phyloP scores from a whole-genome alignment of 2,329 filamentous ascomycete species.

The Bipolaris sorokiniana region DNA sequence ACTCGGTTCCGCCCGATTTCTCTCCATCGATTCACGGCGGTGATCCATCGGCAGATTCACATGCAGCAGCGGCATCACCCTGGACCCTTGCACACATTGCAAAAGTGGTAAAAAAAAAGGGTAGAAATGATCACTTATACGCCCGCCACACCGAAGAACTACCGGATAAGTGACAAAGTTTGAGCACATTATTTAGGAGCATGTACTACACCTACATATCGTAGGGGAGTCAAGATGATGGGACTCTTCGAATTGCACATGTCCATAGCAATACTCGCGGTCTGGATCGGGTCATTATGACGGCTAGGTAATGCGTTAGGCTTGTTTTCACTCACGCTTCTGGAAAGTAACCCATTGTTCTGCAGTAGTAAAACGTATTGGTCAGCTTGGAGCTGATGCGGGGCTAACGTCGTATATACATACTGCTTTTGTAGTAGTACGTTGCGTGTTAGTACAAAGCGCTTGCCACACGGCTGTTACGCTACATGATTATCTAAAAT shows the following conservation, averaged over 20 bases:
- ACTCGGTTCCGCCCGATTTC: constrained; percentile 4
- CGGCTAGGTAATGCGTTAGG: not conserved
- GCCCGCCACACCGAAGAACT: not conserved
- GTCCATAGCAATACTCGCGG: not conserved
- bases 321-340: not conserved
- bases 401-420: not conserved
- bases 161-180: not conserved
- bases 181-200: not conserved
- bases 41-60: not conserved
- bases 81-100: not conserved
- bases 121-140: not conserved
- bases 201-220: not conserved
- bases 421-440: not conserved
- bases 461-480: not conserved
- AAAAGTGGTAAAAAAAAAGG: not conserved
- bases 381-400: not conserved
- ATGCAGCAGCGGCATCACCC: not conserved
- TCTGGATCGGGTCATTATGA: not conserved
- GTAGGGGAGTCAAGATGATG: not conserved
- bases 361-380: constrained; percentile 1
- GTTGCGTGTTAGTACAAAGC: not conserved
- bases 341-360: not conserved
- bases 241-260: not conserved
- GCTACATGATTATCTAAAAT: constrained; percentile 3
- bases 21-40: constrained; percentile 2